These are phyloP conservation scores for sweet orange (Citrus sinensis) DNA, from an alignment of 345 rosid species.

Conservation along the genomic window DVS_A1.0 CM039161.1:4327501-4328000, in stretches of 20 bases:
- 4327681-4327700: constrained; percentile 63
- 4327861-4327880: background rate
- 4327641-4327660: constrained; percentile 51
- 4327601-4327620: constrained; percentile 48
- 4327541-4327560: background rate
- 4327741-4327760: background rate
- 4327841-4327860: background rate
- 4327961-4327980: background rate
- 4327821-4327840: background rate
- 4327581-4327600: background rate
- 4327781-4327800: background rate
- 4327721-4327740: constrained; percentile 47
- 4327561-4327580: background rate
- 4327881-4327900: background rate
- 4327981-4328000: background rate
- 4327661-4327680: constrained; percentile 60
- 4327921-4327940: background rate
- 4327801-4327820: background rate
- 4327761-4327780: background rate
- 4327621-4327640: constrained; percentile 71
- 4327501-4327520: constrained; percentile 90
- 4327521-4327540: constrained; percentile 2
- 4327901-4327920: background rate
- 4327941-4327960: background rate
- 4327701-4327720: constrained; percentile 88